Evolutionary conservation across 495 filamentous ascomycete genomes (phyloP).

Genomic region (Xylaria palmicola): DNA sequence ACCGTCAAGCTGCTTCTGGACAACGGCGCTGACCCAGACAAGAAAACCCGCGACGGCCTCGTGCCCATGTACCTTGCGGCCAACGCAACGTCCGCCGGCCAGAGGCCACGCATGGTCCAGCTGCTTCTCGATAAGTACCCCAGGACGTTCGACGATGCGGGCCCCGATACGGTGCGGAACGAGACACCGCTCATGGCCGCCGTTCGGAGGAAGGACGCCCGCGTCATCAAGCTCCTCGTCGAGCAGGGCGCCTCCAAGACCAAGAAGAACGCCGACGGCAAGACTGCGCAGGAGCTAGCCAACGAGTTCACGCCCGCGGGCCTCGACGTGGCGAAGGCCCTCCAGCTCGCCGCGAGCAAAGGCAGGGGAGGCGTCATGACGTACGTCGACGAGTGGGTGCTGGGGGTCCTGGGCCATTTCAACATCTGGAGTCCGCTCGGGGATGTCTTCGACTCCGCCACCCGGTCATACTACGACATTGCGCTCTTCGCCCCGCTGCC

Average conservation of each 20-base stretch:
- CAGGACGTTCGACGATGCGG: conserved; percentile 1
- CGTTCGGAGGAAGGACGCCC: neutral
- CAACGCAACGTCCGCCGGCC: conserved; percentile 1
- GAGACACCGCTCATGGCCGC: conserved; percentile 7
- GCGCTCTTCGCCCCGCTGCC: neutral
- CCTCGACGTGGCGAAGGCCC: neutral
- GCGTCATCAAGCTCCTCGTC: conserved; percentile 11
- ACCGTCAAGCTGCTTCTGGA: conserved; percentile 17
- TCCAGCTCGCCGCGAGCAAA: conserved; percentile 2
- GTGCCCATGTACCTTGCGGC: conserved; percentile 11
- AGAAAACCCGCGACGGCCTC: conserved; percentile 11
- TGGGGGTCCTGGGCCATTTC: conserved; percentile 2
- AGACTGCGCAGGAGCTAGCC: conserved; percentile 3
- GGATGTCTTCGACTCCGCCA: conserved; percentile 1
- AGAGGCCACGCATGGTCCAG: conserved; percentile 11
- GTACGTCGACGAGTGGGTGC: conserved; percentile 7
- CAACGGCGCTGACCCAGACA: conserved; percentile 14
- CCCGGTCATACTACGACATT: conserved; percentile 6
- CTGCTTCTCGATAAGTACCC: conserved; percentile 13
- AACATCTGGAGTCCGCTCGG: conserved; percentile 6
- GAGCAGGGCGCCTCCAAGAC: conserved; percentile 5
- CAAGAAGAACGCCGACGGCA: neutral
- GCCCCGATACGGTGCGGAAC: neutral
- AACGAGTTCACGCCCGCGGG: conserved; percentile 1
- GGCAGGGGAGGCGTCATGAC: conserved; percentile 2